phyloP scores from a whole-genome alignment of 2,329 filamentous ascomycete species.

The Teratosphaeria pseudoeucalypti region DNA sequence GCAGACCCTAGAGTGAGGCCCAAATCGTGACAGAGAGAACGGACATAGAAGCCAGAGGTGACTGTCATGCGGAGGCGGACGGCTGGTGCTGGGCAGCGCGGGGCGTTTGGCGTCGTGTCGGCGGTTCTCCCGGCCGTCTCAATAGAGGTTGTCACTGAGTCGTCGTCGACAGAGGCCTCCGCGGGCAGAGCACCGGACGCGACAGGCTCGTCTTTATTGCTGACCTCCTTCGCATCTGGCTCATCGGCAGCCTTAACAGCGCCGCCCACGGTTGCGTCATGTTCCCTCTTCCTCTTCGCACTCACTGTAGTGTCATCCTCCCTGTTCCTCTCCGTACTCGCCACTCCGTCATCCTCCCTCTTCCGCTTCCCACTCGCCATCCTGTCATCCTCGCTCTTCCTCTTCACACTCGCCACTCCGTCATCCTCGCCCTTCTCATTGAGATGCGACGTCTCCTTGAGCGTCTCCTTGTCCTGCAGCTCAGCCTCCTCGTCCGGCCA shows the following conservation, averaged over 20 bases:
- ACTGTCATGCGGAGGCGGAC: constrained; percentile 82
- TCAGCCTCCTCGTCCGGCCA: constrained; percentile 75
- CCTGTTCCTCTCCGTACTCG: constrained; percentile 10
- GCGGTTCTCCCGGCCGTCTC: background rate
- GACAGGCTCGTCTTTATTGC: background rate
- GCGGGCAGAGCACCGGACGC: constrained; percentile 3
- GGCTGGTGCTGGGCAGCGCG: constrained; percentile 50
- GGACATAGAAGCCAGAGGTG: constrained; percentile 92
- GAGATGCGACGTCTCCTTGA: constrained; percentile 51
- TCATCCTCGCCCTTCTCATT: constrained; percentile 22
- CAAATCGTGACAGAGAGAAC: constrained; percentile 85
- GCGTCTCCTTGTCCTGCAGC: constrained; percentile 62
- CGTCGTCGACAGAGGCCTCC: background rate
- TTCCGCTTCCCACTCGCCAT: background rate
- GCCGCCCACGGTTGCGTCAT: background rate
- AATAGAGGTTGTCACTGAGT: background rate
- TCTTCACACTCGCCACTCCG: constrained; percentile 3
- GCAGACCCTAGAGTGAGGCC: constrained; percentile 72
- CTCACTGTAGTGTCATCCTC: constrained; percentile 18
- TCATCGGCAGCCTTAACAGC: constrained; percentile 23
- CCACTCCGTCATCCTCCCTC: constrained; percentile 1
- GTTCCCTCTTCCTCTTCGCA: background rate
- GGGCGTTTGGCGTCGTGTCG: background rate
- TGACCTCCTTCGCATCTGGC: constrained; percentile 8
- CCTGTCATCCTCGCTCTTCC: background rate